Conservation (phyloP, 257 asterid genomes). For the Parsonsia alboflavescens region DNA sequence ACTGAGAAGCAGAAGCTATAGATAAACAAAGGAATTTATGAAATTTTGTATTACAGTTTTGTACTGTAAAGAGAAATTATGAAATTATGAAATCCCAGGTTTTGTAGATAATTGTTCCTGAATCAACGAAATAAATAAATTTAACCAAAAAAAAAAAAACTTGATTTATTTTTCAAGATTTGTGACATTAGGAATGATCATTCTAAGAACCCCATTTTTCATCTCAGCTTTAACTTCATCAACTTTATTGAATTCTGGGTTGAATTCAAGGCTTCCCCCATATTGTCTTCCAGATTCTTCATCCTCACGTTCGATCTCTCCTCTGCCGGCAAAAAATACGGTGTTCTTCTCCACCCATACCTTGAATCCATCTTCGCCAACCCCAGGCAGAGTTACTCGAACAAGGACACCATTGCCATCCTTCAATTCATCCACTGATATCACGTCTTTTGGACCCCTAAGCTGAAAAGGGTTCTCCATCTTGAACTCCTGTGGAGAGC, state of each 20-base stretch:
- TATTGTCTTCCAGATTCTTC: conserved; percentile 20
- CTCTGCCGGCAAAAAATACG: conserved; percentile 26
- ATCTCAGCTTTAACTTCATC: conserved; percentile 24
- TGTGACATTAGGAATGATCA: conserved; percentile 27
- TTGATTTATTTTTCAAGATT: not conserved
- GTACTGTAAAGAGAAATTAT: too few relatives aligned
- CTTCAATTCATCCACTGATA: conserved; percentile 20
- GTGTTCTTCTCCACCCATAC: conserved; percentile 21
- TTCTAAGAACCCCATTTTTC: conserved; percentile 35
- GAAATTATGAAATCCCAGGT: too few relatives aligned
- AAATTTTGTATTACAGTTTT: too few relatives aligned
- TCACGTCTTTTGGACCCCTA: conserved; percentile 19
- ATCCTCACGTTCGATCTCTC: conserved; percentile 20
- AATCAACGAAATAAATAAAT: too few relatives aligned
- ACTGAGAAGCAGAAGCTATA: too few relatives aligned
- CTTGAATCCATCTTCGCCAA: conserved; percentile 28
- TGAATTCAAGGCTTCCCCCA: conserved; percentile 24
- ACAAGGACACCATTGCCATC: conserved; percentile 20
- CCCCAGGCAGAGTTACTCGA: conserved; percentile 34
- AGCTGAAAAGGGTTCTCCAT: conserved; percentile 35
- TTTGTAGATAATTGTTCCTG: too few relatives aligned
- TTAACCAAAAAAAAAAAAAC: too few relatives aligned
- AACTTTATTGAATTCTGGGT: conserved; percentile 20
- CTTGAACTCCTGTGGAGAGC: not conserved
- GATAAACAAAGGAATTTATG: too few relatives aligned